These are phyloP conservation scores for Stipa capillata DNA, from an alignment of 176 grass and related monocot genomes.

Conservation along the genomic window DNA sequence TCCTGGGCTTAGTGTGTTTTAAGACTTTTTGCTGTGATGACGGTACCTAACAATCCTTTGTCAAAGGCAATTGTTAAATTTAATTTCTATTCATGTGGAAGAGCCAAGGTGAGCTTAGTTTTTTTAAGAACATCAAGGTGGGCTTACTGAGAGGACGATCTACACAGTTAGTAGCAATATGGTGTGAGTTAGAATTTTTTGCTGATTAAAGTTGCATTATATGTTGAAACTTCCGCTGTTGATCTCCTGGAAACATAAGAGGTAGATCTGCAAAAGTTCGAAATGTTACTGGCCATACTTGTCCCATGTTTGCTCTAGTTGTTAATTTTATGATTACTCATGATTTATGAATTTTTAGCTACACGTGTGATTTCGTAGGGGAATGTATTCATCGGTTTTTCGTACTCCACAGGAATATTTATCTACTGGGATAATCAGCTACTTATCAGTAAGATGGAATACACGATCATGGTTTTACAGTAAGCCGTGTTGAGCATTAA, in stretches of 20 bases:
- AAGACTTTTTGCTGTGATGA: not conserved
- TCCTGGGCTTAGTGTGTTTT: not conserved
- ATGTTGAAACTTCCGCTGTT: not conserved
- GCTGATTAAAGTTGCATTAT: not conserved
- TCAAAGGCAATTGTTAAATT: not conserved
- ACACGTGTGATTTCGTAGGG: not conserved
- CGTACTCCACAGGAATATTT: conserved; percentile 29
- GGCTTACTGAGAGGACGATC: not conserved
- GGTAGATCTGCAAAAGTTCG: not conserved
- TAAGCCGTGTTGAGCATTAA: conserved; percentile 16
- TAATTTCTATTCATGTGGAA: not conserved
- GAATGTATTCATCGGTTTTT: conserved; percentile 15
- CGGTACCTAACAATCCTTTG: not conserved
- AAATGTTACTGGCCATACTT: not conserved
- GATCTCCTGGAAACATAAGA: not conserved
- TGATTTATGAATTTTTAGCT: conserved; percentile 3
- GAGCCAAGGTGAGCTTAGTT: not conserved
- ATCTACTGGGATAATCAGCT: conserved; percentile 38
- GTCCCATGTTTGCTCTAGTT: not conserved
- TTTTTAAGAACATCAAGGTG: no score
- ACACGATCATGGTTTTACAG: conserved; percentile 28
- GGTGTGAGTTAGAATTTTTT: not conserved
- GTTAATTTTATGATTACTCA: not conserved
- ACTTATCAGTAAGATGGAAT: conserved; percentile 33
- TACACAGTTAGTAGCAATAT: not conserved